Conservation (phyloP, 192 early-diverging fungal species). For the Chytriomyces confervae region DNA sequence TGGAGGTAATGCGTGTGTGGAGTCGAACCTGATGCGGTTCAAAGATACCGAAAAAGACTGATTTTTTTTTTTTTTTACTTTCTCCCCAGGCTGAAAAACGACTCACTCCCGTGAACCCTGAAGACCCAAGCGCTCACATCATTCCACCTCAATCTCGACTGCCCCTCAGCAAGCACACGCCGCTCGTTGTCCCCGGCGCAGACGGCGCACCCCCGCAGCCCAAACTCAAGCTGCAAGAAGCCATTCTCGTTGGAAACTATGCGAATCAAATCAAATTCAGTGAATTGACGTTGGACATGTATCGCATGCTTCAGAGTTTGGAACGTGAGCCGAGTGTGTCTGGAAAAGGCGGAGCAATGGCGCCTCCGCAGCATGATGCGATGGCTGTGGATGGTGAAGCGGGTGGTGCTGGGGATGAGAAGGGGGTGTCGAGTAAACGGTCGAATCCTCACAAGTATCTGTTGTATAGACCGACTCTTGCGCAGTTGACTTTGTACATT, state of each 20-base stretch:
- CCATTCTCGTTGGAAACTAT: conserved; percentile 93
- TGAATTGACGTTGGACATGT: conserved; percentile 95
- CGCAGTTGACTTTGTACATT: conserved; percentile 90
- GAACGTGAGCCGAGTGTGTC: conserved; percentile 70
- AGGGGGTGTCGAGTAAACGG: conserved; percentile 43
- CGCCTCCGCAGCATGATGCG: conserved; percentile 38
- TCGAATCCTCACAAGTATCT: conserved; percentile 92
- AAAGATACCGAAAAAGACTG: background rate
- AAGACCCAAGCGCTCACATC: conserved; percentile 26
- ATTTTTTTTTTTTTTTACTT: conserved; percentile 13
- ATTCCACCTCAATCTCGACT: conserved; percentile 22
- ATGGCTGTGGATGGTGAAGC: conserved; percentile 55
- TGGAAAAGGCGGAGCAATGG: background rate
- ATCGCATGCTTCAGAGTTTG: conserved; percentile 92
- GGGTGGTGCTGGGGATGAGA: conserved; percentile 31
- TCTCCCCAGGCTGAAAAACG: conserved; percentile 78
- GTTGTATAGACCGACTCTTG: conserved; percentile 87
- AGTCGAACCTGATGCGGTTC: background rate
- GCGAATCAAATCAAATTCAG: conserved; percentile 98
- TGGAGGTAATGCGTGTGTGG: conserved; percentile 65
- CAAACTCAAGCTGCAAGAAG: conserved; percentile 83
- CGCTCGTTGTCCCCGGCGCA: conserved; percentile 62
- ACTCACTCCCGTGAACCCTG: conserved; percentile 65
- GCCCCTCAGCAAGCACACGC: background rate
- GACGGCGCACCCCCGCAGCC: conserved; percentile 46